Base-by-base conservation (phyloP, 2,329 filamentous ascomycete genomes). In the Botrytis cinerea region DNA sequence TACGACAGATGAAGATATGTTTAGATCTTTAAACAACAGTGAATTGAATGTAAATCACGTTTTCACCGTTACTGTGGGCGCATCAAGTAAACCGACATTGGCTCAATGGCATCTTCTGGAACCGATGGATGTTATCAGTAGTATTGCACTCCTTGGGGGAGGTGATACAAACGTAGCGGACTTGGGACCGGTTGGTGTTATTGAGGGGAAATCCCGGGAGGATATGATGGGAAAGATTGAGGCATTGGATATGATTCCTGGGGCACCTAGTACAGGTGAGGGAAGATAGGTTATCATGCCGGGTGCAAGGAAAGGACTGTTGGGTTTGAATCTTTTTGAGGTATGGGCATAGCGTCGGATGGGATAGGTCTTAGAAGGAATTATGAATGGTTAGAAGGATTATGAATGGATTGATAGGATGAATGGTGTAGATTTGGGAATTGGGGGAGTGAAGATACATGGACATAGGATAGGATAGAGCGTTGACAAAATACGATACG, bases 1-100 rank as follows among this genome's bases (percentile, higher is more conserved):
- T 80, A 97, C 96, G 78, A 99, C 96, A 9, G 96, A 99, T 81
- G 96, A 99, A 87, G 95, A 97, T 91, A 91, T 91, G 89, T 98
- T 98, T 89, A 92, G 93, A 73, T 91, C 94, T 22, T 87, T 98
- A 62, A 90, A 90, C 78, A 86, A 85, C 2, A 86, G 84, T 83
- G 85, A 75, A 86, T 87, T 80, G 80, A 87, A 82, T 80, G 83
- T 83, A 81, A 84, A 93, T 51, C 89, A 94, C 79, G 89, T 97
- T 75, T 98, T 97, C 83, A 93, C 94, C 2, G 93, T 97, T 61
- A 97, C 94, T 0, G 93, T 98, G 4, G 96, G 96, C 4, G 92
- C 94, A 8, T 96, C 92, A 83, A 95, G 92, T 72, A 98, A 98
- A 86, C 91, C 94, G 80, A 98, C 96, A 3, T 86, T 97, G 72